These are phyloP conservation scores for Dryas integrifolia DNA, from an alignment of 331 rosid species.

Conservation along the genomic window DNA sequence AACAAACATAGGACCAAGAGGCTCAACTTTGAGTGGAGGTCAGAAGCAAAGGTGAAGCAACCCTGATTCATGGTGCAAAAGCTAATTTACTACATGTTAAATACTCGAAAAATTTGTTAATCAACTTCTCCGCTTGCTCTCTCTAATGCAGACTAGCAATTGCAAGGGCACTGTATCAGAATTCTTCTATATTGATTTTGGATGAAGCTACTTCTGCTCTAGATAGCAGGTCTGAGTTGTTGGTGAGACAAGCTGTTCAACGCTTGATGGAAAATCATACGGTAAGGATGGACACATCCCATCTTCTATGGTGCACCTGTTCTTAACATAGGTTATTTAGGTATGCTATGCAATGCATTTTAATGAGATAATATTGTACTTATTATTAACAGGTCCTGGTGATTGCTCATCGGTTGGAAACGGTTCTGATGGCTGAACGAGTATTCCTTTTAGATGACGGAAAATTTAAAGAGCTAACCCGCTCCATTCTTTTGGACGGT, in stretches of 20 bases:
- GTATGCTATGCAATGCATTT: too few relatives aligned
- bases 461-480: slow-evolving; percentile 66
- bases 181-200: slow-evolving; percentile 69
- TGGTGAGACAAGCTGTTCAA: slow-evolving; percentile 71
- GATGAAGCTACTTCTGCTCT: slow-evolving; percentile 94
- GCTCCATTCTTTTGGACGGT: slow-evolving; percentile 38
- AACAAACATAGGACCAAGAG: slow-evolving; percentile 84
- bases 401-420: slow-evolving; percentile 86
- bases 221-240: slow-evolving; percentile 72
- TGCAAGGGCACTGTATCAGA: slow-evolving; percentile 80
- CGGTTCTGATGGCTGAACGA: slow-evolving; percentile 79
- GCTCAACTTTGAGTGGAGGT: slow-evolving; percentile 87
- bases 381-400: slow-evolving; percentile 66
- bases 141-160: slow-evolving; percentile 63
- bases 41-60: slow-evolving; percentile 79
- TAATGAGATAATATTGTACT: neutral
- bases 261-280: slow-evolving; percentile 79
- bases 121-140: slow-evolving; percentile 12
- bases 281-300: slow-evolving; percentile 31
- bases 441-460: slow-evolving; percentile 65
- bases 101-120: neutral
- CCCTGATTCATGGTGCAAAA: neutral
- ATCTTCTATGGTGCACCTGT: neutral
- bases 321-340: too few relatives aligned
- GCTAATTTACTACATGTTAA: neutral